Conservation (phyloP, 2,329 filamentous ascomycete species). For the Diplodia sapinea region DNA sequence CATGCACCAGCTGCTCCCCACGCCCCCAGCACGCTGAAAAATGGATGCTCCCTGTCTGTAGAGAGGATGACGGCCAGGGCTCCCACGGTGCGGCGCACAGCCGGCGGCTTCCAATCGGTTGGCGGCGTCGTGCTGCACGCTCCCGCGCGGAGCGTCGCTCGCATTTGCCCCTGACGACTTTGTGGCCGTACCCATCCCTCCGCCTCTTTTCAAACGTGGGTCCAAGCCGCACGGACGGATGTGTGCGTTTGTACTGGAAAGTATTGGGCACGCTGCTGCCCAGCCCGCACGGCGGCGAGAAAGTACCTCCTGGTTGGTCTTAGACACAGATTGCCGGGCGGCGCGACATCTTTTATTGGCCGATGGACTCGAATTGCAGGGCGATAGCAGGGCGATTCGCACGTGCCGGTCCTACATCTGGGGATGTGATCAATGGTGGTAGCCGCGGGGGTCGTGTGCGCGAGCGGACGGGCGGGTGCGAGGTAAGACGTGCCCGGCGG, state of each 20-base stretch:
- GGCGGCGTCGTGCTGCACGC: slow-evolving; percentile 16
- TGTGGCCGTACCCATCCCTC: background rate
- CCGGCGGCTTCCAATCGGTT: slow-evolving; percentile 23
- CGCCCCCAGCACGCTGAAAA: background rate
- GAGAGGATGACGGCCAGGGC: slow-evolving; percentile 7
- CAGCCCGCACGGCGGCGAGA: background rate
- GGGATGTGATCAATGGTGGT: background rate
- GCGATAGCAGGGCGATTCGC: background rate
- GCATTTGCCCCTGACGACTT: slow-evolving; percentile 26
- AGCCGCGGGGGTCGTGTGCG: slow-evolving; percentile 4
- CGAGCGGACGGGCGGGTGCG: slow-evolving; percentile 11
- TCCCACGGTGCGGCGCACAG: slow-evolving; percentile 11
- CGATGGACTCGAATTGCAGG: slow-evolving; percentile 21
- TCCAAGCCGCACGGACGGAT: slow-evolving; percentile 4
- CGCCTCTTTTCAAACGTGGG: slow-evolving; percentile 8
- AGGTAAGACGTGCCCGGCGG: background rate
- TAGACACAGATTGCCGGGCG: slow-evolving; percentile 13
- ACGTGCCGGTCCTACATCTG: slow-evolving; percentile 22
- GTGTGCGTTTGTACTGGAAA: slow-evolving; percentile 10
- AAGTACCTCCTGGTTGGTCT: slow-evolving; percentile 16
- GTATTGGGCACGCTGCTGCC: background rate
- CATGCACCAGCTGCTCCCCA: slow-evolving; percentile 3
- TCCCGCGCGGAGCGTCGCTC: slow-evolving; percentile 7
- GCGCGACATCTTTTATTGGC: background rate
- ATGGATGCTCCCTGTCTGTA: background rate